phyloP scores from a whole-genome alignment of 2,329 filamentous ascomycete species.

The Pyrenochaeta sp. region DNA sequence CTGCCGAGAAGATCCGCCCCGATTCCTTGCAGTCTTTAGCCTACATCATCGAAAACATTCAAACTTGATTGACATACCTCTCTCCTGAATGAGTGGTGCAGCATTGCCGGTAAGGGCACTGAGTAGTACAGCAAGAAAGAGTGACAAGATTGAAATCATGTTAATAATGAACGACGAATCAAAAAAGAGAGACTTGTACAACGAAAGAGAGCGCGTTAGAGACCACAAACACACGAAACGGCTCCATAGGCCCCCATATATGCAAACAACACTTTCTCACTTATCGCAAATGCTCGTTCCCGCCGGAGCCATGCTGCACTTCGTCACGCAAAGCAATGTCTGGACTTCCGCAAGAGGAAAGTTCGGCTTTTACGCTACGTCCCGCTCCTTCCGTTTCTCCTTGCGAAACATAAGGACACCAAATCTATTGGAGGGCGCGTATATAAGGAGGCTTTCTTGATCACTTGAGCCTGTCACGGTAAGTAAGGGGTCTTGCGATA shows the following conservation, averaged over 20 bases:
- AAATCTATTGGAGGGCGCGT: constrained; percentile 21
- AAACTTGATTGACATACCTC: constrained; percentile 9
- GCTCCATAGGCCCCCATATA: constrained; percentile 6
- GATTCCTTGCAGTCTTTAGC: constrained; percentile 23
- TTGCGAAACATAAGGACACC: neutral
- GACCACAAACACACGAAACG: neutral
- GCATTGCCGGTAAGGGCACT: constrained; percentile 23
- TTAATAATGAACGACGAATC: neutral
- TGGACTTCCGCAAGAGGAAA: constrained; percentile 18
- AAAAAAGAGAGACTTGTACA: constrained; percentile 13
- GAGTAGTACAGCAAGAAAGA: constrained; percentile 21
- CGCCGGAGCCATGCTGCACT: constrained; percentile 12
- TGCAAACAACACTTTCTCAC: neutral
- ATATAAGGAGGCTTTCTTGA: constrained; percentile 16
- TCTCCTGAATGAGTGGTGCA: constrained; percentile 27
- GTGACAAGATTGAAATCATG: constrained; percentile 22
- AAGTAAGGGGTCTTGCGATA: constrained; percentile 8
- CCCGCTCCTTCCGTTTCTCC: constrained; percentile 8
- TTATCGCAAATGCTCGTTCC: constrained; percentile 1
- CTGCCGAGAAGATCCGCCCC: constrained; percentile 25
- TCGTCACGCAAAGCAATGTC: constrained; percentile 14
- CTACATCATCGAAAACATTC: neutral
- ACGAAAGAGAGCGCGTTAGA: neutral
- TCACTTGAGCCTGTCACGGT: constrained; percentile 23
- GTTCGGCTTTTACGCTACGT: constrained; percentile 9